Conservation (phyloP, 371 early-diverging fungal genomes). For the Dichotomocladium elegans region DNA sequence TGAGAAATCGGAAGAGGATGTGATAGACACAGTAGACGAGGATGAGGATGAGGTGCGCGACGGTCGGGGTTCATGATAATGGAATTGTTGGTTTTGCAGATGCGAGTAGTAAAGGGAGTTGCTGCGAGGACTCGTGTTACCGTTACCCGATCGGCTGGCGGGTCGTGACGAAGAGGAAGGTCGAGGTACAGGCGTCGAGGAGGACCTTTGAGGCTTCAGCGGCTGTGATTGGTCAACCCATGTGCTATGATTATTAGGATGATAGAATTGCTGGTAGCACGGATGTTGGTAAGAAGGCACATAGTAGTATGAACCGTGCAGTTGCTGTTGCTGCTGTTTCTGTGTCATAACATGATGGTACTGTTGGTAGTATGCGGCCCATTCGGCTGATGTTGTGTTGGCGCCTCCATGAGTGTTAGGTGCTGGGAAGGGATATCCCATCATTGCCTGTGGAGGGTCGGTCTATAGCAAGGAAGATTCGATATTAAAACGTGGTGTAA, state of each 20-base stretch:
- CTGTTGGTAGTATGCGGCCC: conserved; percentile 5
- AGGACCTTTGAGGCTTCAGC: neutral
- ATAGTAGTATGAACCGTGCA: neutral
- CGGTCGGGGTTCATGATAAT: neutral
- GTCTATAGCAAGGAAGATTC: too few relatives aligned
- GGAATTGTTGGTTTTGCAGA: too few relatives aligned
- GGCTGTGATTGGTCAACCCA: neutral
- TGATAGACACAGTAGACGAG: conserved; percentile 8
- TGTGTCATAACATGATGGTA: conserved; percentile 16
- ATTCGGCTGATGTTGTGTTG: too few relatives aligned
- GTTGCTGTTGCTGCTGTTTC: neutral
- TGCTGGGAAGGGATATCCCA: neutral
- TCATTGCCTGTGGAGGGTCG: too few relatives aligned
- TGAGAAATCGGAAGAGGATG: conserved; percentile 2
- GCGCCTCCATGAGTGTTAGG: too few relatives aligned
- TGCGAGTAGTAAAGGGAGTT: neutral
- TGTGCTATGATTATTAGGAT: neutral
- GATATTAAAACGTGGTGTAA: too few relatives aligned
- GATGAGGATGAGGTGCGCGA: conserved; percentile 9
- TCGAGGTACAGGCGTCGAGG: neutral
- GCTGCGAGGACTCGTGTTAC: neutral
- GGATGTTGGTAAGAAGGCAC: conserved; percentile 12
- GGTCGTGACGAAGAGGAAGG: neutral
- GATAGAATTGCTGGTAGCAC: conserved; percentile 1
- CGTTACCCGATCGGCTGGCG: neutral